Percentiles rank a stretch among this genome's conserved stretches.
These are phyloP conservation scores for Cladophialophora carrionii DNA, from an alignment of 2,329 filamentous ascomycete genomes.

Conservation along the genomic window DNA sequence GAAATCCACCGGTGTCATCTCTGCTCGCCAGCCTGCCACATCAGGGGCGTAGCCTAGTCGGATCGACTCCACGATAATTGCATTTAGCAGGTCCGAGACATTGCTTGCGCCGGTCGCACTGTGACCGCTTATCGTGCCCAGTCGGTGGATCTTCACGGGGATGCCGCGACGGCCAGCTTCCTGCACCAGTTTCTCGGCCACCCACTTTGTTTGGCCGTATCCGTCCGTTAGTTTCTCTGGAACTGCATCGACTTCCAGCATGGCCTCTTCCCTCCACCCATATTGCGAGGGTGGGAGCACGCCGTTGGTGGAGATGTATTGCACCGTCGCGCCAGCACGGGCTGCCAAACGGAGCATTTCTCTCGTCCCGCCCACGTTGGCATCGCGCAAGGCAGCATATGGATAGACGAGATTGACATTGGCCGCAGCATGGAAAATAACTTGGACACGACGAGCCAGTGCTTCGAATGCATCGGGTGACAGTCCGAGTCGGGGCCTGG, in stretches of 20 bases:
- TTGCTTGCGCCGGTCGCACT: constrained; percentile 75
- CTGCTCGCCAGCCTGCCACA: constrained; percentile 73
- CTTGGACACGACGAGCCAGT: constrained; percentile 67
- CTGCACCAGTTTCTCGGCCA: constrained; percentile 72
- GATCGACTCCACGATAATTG: constrained; percentile 75
- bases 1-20: constrained; percentile 85
- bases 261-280: constrained; percentile 72
- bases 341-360: constrained; percentile 74
- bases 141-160: constrained; percentile 71
- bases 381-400: constrained; percentile 69
- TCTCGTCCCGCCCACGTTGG: constrained; percentile 77
- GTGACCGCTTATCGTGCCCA: constrained; percentile 78
- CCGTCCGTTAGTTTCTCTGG: constrained; percentile 70
- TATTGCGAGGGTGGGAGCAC: constrained; percentile 71
- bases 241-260: constrained; percentile 69
- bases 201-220: constrained; percentile 82
- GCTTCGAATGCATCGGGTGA: constrained; percentile 66
- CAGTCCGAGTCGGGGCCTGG: constrained; percentile 69
- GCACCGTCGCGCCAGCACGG: constrained; percentile 69
- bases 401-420: constrained; percentile 82
- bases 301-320: constrained; percentile 80
- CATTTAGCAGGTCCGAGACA: constrained; percentile 75
- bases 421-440: constrained; percentile 76
- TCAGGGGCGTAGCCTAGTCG: constrained; percentile 71
- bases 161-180: constrained; percentile 71